Evolutionary conservation across 2,329 filamentous ascomycete genomes (phyloP).

Genomic region (Penicillium sp.): DNA sequence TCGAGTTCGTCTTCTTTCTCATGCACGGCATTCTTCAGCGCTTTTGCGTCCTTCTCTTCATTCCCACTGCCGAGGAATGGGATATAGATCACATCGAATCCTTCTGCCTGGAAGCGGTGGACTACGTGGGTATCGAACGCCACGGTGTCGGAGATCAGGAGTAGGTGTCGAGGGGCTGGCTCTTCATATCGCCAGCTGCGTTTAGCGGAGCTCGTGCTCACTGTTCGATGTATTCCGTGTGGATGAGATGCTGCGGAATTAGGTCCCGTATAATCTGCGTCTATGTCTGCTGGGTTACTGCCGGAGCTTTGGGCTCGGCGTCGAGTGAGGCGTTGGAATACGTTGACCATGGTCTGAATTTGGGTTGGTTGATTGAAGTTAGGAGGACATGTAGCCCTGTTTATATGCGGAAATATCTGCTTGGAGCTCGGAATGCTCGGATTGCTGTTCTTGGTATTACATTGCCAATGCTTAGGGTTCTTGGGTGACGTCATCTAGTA

Average conservation of each 20-base stretch:
- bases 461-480: slow-evolving; percentile 8
- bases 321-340: slow-evolving; percentile 21
- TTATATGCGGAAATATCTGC: not conserved
- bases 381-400: not conserved
- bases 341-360: slow-evolving; percentile 20
- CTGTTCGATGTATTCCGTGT: slow-evolving; percentile 13
- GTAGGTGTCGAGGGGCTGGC: slow-evolving; percentile 26
- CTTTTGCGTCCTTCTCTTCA: slow-evolving; percentile 50
- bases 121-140: slow-evolving; percentile 54
- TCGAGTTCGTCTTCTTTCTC: slow-evolving; percentile 55
- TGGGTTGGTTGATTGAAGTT: not conserved
- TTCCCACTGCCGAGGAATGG: slow-evolving; percentile 39
- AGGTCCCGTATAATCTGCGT: not conserved
- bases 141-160: slow-evolving; percentile 32
- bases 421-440: not conserved
- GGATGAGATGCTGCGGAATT: not conserved
- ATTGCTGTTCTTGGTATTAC: slow-evolving; percentile 8
- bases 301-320: slow-evolving; percentile 17
- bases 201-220: slow-evolving; percentile 19
- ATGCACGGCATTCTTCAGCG: slow-evolving; percentile 51
- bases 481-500: slow-evolving; percentile 7
- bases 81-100: slow-evolving; percentile 58
- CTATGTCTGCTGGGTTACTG: slow-evolving; percentile 1
- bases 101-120: slow-evolving; percentile 57
- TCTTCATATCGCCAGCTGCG: slow-evolving; percentile 18